Conservation (phyloP, 345 rosid genomes). For the Erodium maritimum region DNA sequence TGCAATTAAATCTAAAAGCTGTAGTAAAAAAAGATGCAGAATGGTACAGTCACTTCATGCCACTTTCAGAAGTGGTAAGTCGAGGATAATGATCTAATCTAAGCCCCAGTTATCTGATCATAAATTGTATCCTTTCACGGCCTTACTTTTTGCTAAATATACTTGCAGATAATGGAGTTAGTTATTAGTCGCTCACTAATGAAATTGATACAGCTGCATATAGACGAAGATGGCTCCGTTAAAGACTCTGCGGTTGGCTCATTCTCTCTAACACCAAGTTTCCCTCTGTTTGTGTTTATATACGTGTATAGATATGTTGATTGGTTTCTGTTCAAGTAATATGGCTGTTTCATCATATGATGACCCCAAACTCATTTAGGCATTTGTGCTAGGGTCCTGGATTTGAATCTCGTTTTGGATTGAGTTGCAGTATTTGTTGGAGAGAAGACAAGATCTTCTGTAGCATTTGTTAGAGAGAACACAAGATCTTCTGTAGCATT, state of each 20-base stretch:
- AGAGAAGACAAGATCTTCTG: no score
- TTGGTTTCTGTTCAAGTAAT: neutral
- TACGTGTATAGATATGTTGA: neutral
- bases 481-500: no score
- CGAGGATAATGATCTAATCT: neutral
- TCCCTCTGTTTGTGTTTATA: neutral
- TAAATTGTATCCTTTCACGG: neutral
- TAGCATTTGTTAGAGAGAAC: no score
- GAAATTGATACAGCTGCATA: constrained; percentile 45
- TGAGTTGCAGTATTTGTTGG: no score
- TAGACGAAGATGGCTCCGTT: constrained; percentile 70
- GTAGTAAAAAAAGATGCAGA: constrained; percentile 60
- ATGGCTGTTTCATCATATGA: neutral
- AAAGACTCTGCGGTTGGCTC: constrained; percentile 79
- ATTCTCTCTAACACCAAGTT: constrained; percentile 3
- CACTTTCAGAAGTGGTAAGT: constrained; percentile 55
- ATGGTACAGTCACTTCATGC: constrained; percentile 60
- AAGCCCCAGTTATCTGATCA: neutral
- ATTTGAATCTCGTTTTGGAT: no score
- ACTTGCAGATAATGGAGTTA: constrained; percentile 49
- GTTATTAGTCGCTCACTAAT: constrained; percentile 40
- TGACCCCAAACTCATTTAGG: neutral
- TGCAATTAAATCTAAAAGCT: constrained; percentile 66
- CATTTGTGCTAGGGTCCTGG: no score
- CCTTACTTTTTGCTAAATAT: constrained; percentile 5